Evolutionary conservation across 1,139 yeast genomes (phyloP).

Genomic region (Debaryomycetaceae sp.): DNA sequence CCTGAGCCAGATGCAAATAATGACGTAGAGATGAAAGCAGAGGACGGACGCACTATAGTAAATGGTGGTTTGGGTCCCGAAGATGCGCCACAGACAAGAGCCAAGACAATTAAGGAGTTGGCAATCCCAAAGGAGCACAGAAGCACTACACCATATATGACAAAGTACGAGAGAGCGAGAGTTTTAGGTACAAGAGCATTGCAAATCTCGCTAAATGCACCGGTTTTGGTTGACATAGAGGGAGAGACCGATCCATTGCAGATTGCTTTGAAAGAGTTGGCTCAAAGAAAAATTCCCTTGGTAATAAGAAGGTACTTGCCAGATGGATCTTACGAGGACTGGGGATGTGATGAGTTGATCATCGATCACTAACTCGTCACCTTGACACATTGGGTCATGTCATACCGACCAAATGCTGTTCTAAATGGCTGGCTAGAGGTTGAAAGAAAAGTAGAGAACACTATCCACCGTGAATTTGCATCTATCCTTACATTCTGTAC

Average conservation of each 20-base stretch:
- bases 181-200: constrained; percentile 94
- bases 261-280: constrained; percentile 94
- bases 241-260: constrained; percentile 99
- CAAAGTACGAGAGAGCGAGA: constrained; percentile 96
- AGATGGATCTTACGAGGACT: constrained; percentile 95
- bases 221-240: constrained; percentile 94
- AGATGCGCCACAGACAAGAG: constrained; percentile 47
- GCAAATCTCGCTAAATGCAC: constrained; percentile 97
- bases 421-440: not conserved
- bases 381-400: not conserved
- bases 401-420: not conserved
- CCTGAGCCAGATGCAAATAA: constrained; percentile 38
- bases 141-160: constrained; percentile 97
- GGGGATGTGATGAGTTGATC: constrained; percentile 98
- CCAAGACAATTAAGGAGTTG: constrained; percentile 68
- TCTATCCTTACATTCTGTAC: not conserved
- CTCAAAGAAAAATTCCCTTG: constrained; percentile 91
- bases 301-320: constrained; percentile 95
- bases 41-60: constrained; percentile 70
- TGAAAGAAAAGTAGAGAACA: not conserved
- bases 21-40: constrained; percentile 55
- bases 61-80: constrained; percentile 65
- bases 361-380: constrained; percentile 58
- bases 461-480: not conserved
- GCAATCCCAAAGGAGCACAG: constrained; percentile 88